A percentile compares a stretch with the other conserved stretches of the same genome.
Evolutionary conservation across 139 green algal genomes (phyloP).

Genomic region (Yamagishiella unicocca): DNA sequence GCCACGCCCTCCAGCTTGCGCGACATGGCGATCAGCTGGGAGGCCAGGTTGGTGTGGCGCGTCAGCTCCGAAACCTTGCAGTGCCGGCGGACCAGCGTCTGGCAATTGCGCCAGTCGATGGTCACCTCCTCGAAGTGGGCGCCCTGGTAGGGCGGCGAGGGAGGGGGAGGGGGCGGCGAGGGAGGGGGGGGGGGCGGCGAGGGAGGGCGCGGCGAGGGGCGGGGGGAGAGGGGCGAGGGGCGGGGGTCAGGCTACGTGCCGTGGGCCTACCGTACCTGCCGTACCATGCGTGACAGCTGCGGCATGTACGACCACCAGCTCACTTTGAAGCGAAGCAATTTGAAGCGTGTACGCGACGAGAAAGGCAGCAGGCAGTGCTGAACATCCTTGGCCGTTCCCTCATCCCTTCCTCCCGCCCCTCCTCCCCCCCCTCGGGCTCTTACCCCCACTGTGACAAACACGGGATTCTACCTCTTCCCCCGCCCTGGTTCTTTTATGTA

Average conservation of each 20-base stretch:
- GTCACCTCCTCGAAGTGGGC: conserved; percentile 52
- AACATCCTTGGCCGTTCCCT: too few relatives aligned
- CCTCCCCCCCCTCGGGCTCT: too few relatives aligned
- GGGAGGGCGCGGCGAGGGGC: not conserved
- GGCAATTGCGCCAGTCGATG: conserved; percentile 27
- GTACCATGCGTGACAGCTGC: too few relatives aligned
- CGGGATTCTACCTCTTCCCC: too few relatives aligned
- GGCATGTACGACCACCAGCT: too few relatives aligned
- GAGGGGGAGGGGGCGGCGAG: not conserved
- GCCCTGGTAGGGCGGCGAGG: conserved; percentile 5
- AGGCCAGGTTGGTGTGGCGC: conserved; percentile 38
- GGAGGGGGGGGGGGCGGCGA: not conserved
- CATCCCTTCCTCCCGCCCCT: too few relatives aligned
- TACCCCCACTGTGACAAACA: too few relatives aligned
- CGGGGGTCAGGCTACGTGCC: not conserved
- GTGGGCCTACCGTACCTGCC: not conserved
- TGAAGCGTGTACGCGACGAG: too few relatives aligned
- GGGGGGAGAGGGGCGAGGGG: not conserved
- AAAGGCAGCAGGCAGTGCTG: too few relatives aligned
- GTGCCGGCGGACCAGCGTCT: conserved; percentile 4
- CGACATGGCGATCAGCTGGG: conserved; percentile 13
- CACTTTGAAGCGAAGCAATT: too few relatives aligned
- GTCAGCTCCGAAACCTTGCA: conserved; percentile 52
- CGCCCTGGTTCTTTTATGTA: too few relatives aligned
- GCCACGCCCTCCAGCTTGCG: conserved; percentile 48